Base-by-base conservation (phyloP, 495 filamentous ascomycete genomes). In the Darksidea phi region DNA sequence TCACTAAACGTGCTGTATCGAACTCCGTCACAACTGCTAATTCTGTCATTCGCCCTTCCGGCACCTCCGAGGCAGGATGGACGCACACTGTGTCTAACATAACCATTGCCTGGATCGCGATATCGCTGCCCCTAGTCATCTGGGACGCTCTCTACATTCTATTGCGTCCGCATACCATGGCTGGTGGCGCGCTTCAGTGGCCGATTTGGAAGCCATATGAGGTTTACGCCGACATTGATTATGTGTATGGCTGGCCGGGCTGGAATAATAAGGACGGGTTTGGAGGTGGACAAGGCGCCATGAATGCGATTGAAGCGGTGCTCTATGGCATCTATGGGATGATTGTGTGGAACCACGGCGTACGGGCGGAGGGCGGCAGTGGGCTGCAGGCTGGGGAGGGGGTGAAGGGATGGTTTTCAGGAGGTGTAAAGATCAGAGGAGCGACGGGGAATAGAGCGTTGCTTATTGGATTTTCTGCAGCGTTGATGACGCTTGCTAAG, bases 111-210 rank as follows among this genome's bases (percentile, higher is more conserved):
- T 96, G 91, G 91, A 80, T 96, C 23, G 64, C 81, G 47, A 28
- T 92, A 52, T 91, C 90, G n/a, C 75, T 93, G 3, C 90, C 91
- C 2, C 77, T 92, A 54, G 87, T 93, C n/a, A 63, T 79, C 45
- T 95, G 91, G 91, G 93, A 97, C 76, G 79, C 84, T 7, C 77
- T 77, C 48, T 96, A 95, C 76, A 84, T 95, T 38, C 74, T 96
- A 28, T 74, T 91, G 43, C 89, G 93, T 18, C 93, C 93, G 28
- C 81, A 85, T 74, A 86, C 82, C 47, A 95, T 97, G 90, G 83
- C 87, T 0, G 89, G 89, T 57, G 90, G 91, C 6, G 72, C 74
- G 36, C 74, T 88, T 46, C 89, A 95, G 73, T 83, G 79, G 64
- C 88, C 88, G 6, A 65, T 97, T 49, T 96, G 83, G 82, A 74